A percentile compares a stretch with the other conserved stretches of the same genome.
Evolutionary conservation across 805 yeast genomes (phyloP).

Genomic region (Maudiozyma turicensis): DNA sequence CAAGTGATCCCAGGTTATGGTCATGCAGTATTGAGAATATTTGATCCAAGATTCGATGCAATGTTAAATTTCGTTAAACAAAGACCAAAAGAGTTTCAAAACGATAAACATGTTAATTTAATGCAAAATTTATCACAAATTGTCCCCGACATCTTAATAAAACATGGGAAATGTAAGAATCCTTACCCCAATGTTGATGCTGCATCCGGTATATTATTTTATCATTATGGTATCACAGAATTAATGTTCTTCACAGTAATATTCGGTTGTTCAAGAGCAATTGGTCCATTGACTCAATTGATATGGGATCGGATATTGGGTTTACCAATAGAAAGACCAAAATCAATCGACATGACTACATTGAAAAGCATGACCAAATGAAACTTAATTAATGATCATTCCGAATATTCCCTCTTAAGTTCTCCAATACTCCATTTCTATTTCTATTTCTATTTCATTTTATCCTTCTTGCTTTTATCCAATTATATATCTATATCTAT

Average conservation of each 20-base stretch:
- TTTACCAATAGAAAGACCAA: conserved; percentile 75
- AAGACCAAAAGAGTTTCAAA: conserved; percentile 44
- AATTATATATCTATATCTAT: too few species aligned
- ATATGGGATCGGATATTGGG: conserved; percentile 73
- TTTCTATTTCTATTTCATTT: too few species aligned
- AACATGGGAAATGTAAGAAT: conserved; percentile 79
- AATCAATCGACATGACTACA: conserved; percentile 28
- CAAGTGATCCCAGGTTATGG: conserved; percentile 79
- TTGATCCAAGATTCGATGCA: conserved; percentile 75
- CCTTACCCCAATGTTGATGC: conserved; percentile 83
- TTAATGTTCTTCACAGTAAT: conserved; percentile 68
- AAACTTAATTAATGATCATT: not conserved
- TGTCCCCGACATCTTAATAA: conserved; percentile 64
- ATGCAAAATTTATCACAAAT: conserved; percentile 57
- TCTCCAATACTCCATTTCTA: too few species aligned
- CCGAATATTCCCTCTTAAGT: not conserved
- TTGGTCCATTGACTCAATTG: conserved; percentile 71
- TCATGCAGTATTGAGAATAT: conserved; percentile 74
- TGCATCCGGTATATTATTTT: conserved; percentile 66
- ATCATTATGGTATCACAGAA: conserved; percentile 71
- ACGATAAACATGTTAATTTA: conserved; percentile 55
- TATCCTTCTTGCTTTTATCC: not conserved
- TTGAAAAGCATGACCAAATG: conserved; percentile 4
- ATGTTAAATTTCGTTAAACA: conserved; percentile 56
- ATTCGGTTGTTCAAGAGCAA: conserved; percentile 73